Conservation (phyloP, 176 grass and related monocot genomes). For the Melocanna baccifera region DNA sequence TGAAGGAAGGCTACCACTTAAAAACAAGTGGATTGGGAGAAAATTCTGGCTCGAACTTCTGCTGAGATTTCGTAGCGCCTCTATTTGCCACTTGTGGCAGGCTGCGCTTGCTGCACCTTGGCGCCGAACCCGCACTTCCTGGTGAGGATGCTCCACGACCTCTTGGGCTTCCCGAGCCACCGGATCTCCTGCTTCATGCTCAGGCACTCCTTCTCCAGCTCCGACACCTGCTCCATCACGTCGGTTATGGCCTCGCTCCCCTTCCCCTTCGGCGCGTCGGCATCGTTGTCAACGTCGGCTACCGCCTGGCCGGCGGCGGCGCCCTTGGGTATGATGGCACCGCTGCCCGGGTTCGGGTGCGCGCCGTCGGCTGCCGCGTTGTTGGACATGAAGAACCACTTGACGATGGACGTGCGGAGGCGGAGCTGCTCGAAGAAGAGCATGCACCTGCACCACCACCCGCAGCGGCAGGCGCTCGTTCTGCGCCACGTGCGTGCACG, state of each 20-base stretch:
- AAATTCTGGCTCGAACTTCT: background rate
- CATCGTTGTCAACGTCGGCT: no score
- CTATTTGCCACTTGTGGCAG: constrained; percentile 41
- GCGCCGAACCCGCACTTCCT: constrained; percentile 53
- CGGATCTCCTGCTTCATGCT: constrained; percentile 69
- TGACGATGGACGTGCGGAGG: constrained; percentile 67
- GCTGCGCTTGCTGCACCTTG: constrained; percentile 51
- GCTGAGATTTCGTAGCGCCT: background rate
- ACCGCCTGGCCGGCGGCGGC: background rate
- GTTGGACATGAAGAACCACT: constrained; percentile 64
- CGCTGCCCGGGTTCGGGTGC: constrained; percentile 21
- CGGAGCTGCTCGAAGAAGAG: constrained; percentile 85
- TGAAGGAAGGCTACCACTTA: background rate
- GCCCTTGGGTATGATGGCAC: constrained; percentile 41
- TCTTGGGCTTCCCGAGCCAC: constrained; percentile 58
- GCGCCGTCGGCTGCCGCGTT: constrained; percentile 38
- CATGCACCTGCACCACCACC: constrained; percentile 75
- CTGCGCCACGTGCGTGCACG: constrained; percentile 66
- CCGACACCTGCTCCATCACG: constrained; percentile 47
- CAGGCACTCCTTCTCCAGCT: constrained; percentile 68
- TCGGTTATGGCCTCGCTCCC: constrained; percentile 33
- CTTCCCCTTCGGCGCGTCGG: constrained; percentile 18
- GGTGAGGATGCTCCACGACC: constrained; percentile 51
- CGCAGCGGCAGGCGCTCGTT: constrained; percentile 78
- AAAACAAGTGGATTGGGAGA: background rate